A percentile compares a stretch with the other conserved stretches of the same genome.
Conservation (phyloP, 2,329 filamentous ascomycete genomes). For the Botrytis galanthina region DNA sequence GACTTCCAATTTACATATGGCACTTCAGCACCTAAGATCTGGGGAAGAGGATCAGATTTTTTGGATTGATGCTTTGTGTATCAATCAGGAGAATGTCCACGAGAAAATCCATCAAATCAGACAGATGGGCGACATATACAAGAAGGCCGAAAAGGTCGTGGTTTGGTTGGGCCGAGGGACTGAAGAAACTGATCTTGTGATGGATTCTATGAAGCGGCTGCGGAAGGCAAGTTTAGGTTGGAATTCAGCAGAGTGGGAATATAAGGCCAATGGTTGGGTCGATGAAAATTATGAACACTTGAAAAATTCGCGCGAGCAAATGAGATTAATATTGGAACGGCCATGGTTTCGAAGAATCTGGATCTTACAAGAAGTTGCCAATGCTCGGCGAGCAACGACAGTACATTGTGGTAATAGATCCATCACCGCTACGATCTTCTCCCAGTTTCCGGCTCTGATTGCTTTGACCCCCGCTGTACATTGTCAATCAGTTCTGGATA, state of each 20-base stretch:
- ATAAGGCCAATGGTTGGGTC: conserved; percentile 10
- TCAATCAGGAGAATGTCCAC: conserved; percentile 17
- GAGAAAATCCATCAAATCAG: conserved; percentile 19
- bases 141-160: background rate
- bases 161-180: conserved; percentile 6
- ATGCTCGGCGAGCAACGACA: background rate
- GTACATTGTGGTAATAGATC: conserved; percentile 20
- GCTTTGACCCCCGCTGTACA: background rate
- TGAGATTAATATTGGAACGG: background rate
- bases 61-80: conserved; percentile 21
- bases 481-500: conserved; percentile 24
- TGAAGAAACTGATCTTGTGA: conserved; percentile 12
- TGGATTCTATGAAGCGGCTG: conserved; percentile 22
- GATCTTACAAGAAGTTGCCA: conserved; percentile 10
- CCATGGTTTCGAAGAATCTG: conserved; percentile 15
- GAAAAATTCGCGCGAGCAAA: background rate
- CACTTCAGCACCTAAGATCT: conserved; percentile 22
- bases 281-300: conserved; percentile 6
- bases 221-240: conserved; percentile 4
- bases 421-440: conserved; percentile 17
- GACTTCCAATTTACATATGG: conserved; percentile 22
- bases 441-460: conserved; percentile 7
- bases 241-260: conserved; percentile 9
- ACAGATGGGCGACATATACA: conserved; percentile 16
- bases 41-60: conserved; percentile 16